Percentiles rank a stretch among this genome's conserved stretches.
These are phyloP conservation scores for Populus hybrid DNA, from an alignment of 441 rosid species.

Conservation along the genomic window DNA sequence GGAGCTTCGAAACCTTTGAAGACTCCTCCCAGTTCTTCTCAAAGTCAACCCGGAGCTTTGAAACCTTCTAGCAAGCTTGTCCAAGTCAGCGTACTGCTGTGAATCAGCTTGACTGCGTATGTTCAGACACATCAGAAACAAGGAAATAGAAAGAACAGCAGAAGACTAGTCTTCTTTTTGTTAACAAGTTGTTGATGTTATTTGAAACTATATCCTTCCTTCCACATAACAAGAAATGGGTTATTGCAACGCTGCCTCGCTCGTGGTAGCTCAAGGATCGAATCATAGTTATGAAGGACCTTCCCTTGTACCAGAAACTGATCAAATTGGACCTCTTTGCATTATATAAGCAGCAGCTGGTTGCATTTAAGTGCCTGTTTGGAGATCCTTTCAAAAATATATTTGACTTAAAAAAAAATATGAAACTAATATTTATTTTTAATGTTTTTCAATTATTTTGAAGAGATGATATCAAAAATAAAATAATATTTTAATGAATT, in stretches of 20 bases:
- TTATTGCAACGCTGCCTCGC: constrained; percentile 79
- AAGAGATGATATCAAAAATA: no score
- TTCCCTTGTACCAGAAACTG: constrained; percentile 72
- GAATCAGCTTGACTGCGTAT: constrained; percentile 43
- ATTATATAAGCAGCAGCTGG: not conserved
- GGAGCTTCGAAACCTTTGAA: constrained; percentile 54
- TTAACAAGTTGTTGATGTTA: not conserved
- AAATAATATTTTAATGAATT: no score
- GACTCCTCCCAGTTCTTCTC: constrained; percentile 66
- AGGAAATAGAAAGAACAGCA: not conserved
- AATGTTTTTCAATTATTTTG: no score
- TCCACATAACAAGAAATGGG: constrained; percentile 76
- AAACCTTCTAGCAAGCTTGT: constrained; percentile 56
- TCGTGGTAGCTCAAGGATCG: constrained; percentile 65
- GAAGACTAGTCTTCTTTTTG: not conserved
- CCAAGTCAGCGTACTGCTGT: constrained; percentile 52
- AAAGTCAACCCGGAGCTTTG: constrained; percentile 50
- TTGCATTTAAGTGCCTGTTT: constrained; percentile 1
- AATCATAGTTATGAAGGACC: constrained; percentile 70
- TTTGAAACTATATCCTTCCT: not conserved
- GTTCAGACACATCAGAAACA: not conserved
- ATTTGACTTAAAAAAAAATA: no score
- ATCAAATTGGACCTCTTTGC: constrained; percentile 61
- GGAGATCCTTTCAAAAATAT: no score
- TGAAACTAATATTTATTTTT: no score